These are phyloP conservation scores for Exsudoporus floridanus DNA, from an alignment of 1,284 basidiomycete genomes.

Conservation along the genomic window DNA sequence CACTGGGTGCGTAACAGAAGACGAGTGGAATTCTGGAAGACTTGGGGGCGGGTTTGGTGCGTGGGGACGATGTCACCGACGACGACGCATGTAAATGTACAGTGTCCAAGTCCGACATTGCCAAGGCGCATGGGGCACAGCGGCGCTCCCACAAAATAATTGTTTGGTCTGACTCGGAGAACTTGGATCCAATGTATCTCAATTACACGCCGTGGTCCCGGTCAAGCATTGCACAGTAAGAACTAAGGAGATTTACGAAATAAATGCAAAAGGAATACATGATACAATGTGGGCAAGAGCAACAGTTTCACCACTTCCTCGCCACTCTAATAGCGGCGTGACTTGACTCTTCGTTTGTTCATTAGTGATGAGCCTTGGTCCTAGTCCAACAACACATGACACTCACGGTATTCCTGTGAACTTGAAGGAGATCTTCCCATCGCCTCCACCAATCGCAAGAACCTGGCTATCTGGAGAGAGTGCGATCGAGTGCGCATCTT, in stretches of 20 bases:
- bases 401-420: neutral
- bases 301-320: neutral
- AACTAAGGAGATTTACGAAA: neutral
- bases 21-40: slow-evolving; percentile 48
- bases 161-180: neutral
- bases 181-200: neutral
- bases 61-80: slow-evolving; percentile 27
- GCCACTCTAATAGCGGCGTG: neutral
- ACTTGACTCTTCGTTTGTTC: neutral
- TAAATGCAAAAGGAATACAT: neutral
- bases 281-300: neutral
- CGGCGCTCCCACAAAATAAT: neutral
- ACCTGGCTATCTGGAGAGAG: slow-evolving; percentile 5
- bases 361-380: neutral
- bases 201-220: neutral
- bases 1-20: slow-evolving; percentile 65
- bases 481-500: slow-evolving; percentile 10
- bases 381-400: neutral
- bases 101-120: slow-evolving; percentile 19
- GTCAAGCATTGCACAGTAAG: neutral
- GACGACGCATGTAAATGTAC: slow-evolving; percentile 23
- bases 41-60: slow-evolving; percentile 54
- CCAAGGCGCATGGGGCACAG: too few relatives aligned
- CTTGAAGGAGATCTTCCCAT: slow-evolving; percentile 2
- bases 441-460: slow-evolving; percentile 5